phyloP scores from a whole-genome alignment of 75 land plant species.

The Picea sitchensis region DNA sequence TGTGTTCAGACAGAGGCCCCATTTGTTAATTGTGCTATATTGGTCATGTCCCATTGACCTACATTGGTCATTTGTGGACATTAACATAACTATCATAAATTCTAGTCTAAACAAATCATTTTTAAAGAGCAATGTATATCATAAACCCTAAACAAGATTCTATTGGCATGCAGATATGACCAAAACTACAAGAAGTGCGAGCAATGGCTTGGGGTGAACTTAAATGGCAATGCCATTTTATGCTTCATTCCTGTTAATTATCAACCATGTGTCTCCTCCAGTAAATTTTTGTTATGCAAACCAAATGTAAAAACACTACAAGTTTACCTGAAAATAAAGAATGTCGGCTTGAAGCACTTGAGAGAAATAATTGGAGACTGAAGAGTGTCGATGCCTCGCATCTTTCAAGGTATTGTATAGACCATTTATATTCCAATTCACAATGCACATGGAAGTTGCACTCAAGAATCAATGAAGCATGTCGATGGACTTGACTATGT shows the following conservation, averaged over 20 bases:
- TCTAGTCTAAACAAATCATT: too few species aligned
- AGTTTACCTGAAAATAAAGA: constrained; percentile 34
- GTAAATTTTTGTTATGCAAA: neutral
- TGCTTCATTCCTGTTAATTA: neutral
- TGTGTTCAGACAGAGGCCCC: too few species aligned
- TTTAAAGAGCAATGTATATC: neutral
- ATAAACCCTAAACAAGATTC: neutral
- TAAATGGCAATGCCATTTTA: neutral
- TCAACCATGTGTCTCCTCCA: neutral
- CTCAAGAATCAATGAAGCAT: neutral
- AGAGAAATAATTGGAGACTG: constrained; percentile 26
- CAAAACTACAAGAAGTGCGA: neutral
- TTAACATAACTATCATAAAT: too few species aligned
- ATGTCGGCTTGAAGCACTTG: constrained; percentile 33
- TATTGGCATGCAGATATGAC: neutral
- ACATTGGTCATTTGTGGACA: too few species aligned
- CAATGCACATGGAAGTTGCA: constrained; percentile 16
- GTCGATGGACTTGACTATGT: neutral
- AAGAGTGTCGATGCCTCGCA: constrained; percentile 25
- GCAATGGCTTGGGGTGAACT: neutral
- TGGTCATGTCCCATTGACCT: too few species aligned
- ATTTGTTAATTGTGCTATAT: too few species aligned
- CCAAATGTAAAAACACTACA: neutral
- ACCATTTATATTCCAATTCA: constrained; percentile 43
- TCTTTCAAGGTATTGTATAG: constrained; percentile 43